phyloP scores from a whole-genome alignment of 2,329 filamentous ascomycete species.

The Harringtonia aguacate region DNA sequence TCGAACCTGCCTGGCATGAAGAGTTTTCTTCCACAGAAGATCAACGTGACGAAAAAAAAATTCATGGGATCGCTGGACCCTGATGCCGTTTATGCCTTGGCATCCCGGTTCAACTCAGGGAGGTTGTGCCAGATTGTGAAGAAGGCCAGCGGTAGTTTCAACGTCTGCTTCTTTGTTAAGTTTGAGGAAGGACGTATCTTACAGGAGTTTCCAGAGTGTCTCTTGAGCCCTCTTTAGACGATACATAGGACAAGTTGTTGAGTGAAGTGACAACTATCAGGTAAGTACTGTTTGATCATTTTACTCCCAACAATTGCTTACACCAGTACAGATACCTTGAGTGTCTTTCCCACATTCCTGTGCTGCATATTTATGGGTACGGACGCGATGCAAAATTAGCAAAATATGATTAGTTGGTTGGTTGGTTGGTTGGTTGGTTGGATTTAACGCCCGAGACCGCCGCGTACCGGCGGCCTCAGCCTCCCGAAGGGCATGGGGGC shows the following conservation, averaged over 20 bases:
- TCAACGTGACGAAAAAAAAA: background rate
- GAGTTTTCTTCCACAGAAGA: constrained; percentile 1
- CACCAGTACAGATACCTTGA: background rate
- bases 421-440: no score
- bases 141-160: constrained; percentile 1
- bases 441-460: no score
- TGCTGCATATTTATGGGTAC: background rate
- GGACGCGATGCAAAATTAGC: background rate
- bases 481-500: no score
- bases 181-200: background rate
- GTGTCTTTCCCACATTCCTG: background rate
- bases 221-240: background rate
- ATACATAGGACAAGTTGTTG: background rate
- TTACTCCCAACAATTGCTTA: background rate
- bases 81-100: constrained; percentile 5
- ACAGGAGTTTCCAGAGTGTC: background rate
- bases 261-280: background rate
- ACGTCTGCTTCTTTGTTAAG: constrained; percentile 4
- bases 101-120: constrained; percentile 1
- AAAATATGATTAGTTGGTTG: no score
- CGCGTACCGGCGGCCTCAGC: no score
- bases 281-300: background rate
- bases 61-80: constrained; percentile 2
- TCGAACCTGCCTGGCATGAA: no score
- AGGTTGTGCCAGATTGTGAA: constrained; percentile 2